Conservation (phyloP, 2,329 filamentous ascomycete genomes). For the Knufia petricola region DNA sequence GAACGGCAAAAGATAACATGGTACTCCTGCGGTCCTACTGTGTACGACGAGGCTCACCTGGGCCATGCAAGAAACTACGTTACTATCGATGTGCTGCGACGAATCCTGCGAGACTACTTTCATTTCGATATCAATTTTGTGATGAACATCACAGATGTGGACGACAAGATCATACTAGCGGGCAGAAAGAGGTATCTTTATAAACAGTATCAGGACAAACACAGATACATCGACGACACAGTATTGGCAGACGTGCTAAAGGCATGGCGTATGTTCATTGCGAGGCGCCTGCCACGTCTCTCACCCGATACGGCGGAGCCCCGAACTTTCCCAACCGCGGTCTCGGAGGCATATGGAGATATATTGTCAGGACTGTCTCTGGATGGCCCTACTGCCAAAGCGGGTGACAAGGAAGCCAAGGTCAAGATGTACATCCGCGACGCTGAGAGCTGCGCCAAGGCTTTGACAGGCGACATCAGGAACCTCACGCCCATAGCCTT, state of each 20-base stretch:
- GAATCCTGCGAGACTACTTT: constrained; percentile 76
- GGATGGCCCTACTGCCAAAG: constrained; percentile 40
- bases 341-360: constrained; percentile 43
- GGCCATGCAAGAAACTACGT: constrained; percentile 87
- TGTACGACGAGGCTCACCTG: constrained; percentile 72
- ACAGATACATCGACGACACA: constrained; percentile 35
- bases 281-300: constrained; percentile 57
- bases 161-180: constrained; percentile 61
- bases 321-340: constrained; percentile 38
- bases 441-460: constrained; percentile 44
- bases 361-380: constrained; percentile 47
- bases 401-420: constrained; percentile 74
- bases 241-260: constrained; percentile 41
- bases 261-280: constrained; percentile 49
- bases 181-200: constrained; percentile 72
- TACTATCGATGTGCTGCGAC: constrained; percentile 75
- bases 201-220: constrained; percentile 51
- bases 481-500: constrained; percentile 36
- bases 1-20: constrained; percentile 62
- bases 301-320: constrained; percentile 31
- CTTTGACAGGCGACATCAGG: constrained; percentile 31
- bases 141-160: constrained; percentile 86
- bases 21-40: constrained; percentile 85
- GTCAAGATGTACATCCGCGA: constrained; percentile 79
- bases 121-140: constrained; percentile 75